Percentiles rank a stretch among this genome's conserved stretches.
Conservation (phyloP, 148 eudicot genomes). For the Rhododendron simsii region DNA sequence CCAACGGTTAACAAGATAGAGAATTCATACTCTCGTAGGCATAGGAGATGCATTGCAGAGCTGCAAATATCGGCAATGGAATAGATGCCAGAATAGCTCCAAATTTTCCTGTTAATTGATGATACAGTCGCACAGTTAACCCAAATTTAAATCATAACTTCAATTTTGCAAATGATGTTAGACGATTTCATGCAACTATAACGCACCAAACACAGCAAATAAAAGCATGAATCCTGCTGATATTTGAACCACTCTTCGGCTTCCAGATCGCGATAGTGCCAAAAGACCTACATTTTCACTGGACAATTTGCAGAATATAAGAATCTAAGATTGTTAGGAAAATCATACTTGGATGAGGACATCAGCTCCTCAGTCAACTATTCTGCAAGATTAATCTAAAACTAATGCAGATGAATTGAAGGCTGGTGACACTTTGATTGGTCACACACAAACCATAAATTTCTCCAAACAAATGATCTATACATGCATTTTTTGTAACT, state of each 20-base stretch:
- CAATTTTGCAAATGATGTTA: neutral
- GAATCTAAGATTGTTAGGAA: neutral
- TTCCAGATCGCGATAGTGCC: constrained; percentile 70
- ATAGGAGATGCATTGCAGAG: constrained; percentile 71
- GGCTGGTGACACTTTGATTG: neutral
- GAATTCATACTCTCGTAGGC: constrained; percentile 68
- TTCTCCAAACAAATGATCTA: neutral
- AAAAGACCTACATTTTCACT: constrained; percentile 85
- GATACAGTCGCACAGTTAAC: neutral
- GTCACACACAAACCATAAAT: neutral
- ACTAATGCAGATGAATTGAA: neutral
- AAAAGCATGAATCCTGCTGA: constrained; percentile 78
- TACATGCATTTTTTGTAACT: neutral
- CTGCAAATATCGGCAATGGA: constrained; percentile 83
- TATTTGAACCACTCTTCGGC: constrained; percentile 77
- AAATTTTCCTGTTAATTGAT: constrained; percentile 60
- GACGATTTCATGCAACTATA: neutral
- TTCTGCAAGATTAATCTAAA: neutral
- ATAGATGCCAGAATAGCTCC: constrained; percentile 88
- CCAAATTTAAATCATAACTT: neutral
- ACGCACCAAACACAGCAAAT: constrained; percentile 71
- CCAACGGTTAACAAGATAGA: neutral
- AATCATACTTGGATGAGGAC: neutral
- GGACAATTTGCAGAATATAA: constrained; percentile 4
- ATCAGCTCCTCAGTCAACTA: neutral